A percentile compares a stretch with the other conserved stretches of the same genome.
Evolutionary conservation across 257 asterid genomes (phyloP).

Genomic region (Coffea canephora): DNA sequence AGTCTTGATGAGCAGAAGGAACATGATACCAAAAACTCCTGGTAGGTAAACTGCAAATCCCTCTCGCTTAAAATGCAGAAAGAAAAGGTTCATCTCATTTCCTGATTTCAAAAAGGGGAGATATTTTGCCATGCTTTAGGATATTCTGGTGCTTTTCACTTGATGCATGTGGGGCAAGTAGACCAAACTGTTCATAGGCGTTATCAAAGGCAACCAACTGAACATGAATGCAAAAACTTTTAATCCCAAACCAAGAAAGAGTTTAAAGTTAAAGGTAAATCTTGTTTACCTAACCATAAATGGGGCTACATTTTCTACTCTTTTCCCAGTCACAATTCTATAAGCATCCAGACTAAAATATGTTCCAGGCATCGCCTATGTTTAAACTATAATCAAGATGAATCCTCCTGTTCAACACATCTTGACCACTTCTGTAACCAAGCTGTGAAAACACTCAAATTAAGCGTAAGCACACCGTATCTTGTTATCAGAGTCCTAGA

Average conservation of each 20-base stretch:
- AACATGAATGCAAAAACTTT: neutral
- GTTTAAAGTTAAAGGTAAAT: too few species aligned
- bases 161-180: neutral
- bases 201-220: neutral
- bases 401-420: neutral
- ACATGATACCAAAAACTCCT: too few species aligned
- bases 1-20: too few species aligned
- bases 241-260: neutral
- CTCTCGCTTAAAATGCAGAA: neutral
- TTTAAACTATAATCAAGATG: neutral
- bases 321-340: neutral
- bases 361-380: neutral
- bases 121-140: neutral
- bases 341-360: neutral
- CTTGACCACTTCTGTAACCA: neutral
- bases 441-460: neutral
- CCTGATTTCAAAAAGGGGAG: neutral
- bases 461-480: neutral
- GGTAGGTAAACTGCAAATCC: too few species aligned
- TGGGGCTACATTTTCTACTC: neutral
- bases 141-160: neutral
- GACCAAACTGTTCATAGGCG: neutral
- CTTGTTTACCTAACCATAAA: too few species aligned
- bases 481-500: neutral
- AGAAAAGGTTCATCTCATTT: too few species aligned